Evolutionary conservation across 805 yeast genomes (phyloP).

Genomic region (Priceomyces carsonii): DNA sequence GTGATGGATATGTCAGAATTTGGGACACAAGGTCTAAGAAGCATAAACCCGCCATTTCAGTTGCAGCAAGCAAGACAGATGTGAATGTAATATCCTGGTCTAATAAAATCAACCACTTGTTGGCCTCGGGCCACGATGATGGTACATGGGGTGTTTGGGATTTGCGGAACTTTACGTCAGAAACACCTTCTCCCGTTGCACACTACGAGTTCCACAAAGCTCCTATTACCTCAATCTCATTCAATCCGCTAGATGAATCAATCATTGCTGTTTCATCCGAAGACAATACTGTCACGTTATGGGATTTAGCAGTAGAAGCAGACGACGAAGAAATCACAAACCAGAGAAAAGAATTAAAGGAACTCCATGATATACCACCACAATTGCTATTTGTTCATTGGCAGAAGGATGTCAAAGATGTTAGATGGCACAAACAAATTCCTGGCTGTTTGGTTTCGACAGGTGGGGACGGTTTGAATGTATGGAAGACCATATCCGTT

Average conservation of each 20-base stretch:
- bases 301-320: constrained; percentile 99
- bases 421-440: constrained; percentile 95
- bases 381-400: constrained; percentile 95
- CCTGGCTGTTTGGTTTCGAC: constrained; percentile 95
- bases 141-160: constrained; percentile 99
- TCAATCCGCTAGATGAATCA: constrained; percentile 94
- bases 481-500: constrained; percentile 97
- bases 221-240: constrained; percentile 88
- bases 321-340: constrained; percentile 95
- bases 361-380: constrained; percentile 88
- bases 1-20: constrained; percentile 87
- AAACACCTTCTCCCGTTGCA: constrained; percentile 80
- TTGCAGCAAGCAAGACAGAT: constrained; percentile 76
- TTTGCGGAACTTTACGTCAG: constrained; percentile 69
- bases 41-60: constrained; percentile 87
- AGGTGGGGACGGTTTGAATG: constrained; percentile 90
- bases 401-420: constrained; percentile 97
- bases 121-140: constrained; percentile 96
- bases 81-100: constrained; percentile 97
- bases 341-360: constrained; percentile 76
- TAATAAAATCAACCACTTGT: constrained; percentile 75
- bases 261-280: constrained; percentile 94
- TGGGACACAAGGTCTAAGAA: constrained; percentile 97
- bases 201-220: constrained; percentile 93
- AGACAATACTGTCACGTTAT: constrained; percentile 93